Evolutionary conservation across 495 filamentous ascomycete genomes (phyloP).

Genomic region (Aspergillus nanangensis): DNA sequence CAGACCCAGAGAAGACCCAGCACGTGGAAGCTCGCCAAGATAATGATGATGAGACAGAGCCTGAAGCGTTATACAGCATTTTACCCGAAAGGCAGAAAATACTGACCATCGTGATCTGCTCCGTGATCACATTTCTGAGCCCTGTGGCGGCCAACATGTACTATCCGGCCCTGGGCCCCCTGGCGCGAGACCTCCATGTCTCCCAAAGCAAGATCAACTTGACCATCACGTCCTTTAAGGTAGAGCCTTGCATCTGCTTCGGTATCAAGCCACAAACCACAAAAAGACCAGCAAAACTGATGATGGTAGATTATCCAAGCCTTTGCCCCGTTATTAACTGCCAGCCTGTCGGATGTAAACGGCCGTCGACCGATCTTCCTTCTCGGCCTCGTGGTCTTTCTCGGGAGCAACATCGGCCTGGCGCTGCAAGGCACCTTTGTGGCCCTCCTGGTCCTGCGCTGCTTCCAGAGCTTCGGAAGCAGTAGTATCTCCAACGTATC

Average conservation of each 20-base stretch:
- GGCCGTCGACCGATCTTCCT: conserved; percentile 45
- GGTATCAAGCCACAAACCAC: background rate
- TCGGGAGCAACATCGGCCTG: conserved; percentile 44
- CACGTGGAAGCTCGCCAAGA: too few relatives aligned
- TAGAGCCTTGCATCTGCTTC: conserved; percentile 9
- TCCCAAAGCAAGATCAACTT: conserved; percentile 39
- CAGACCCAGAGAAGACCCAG: too few relatives aligned
- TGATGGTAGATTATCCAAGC: conserved; percentile 50
- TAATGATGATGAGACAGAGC: too few relatives aligned
- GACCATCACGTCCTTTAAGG: conserved; percentile 41
- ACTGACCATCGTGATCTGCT: too few relatives aligned
- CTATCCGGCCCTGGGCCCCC: conserved; percentile 32
- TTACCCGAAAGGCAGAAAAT: too few relatives aligned
- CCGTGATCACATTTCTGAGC: too few relatives aligned
- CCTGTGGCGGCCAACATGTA: conserved; percentile 43
- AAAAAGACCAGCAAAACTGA: too few relatives aligned
- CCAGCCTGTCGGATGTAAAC: conserved; percentile 39
- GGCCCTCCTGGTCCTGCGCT: conserved; percentile 45
- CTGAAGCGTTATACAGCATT: too few relatives aligned
- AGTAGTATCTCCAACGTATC: conserved; percentile 38
- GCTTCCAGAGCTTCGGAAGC: conserved; percentile 44
- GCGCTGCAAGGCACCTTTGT: conserved; percentile 38
- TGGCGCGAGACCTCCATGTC: conserved; percentile 32
- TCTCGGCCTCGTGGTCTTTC: conserved; percentile 37
- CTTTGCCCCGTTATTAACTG: conserved; percentile 44